Percentiles rank a stretch among this genome's conserved stretches.
Conservation (phyloP, 129 eudicot genomes). For the Flaveria linearis region DNA sequence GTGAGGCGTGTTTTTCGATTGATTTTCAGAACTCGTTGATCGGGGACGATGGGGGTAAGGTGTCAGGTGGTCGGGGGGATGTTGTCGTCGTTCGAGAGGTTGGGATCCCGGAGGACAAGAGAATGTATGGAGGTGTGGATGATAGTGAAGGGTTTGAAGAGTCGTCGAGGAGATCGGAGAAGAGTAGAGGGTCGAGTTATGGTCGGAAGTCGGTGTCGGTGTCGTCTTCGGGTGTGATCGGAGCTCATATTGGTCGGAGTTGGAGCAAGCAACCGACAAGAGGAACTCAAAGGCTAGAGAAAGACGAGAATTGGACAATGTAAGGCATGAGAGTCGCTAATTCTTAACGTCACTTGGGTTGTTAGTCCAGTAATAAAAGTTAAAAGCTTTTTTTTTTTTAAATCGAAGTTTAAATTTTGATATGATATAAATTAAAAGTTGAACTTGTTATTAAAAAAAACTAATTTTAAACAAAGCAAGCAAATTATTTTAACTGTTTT, state of each 20-base stretch:
- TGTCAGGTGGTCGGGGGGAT: conserved; percentile 16
- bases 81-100: not conserved
- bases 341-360: not conserved
- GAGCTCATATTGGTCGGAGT: conserved; percentile 53
- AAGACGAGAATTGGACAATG: conserved; percentile 22
- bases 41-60: conserved; percentile 30
- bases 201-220: conserved; percentile 23
- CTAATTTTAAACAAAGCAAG: too few species aligned
- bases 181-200: conserved; percentile 27
- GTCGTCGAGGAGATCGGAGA: conserved; percentile 27
- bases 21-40: conserved; percentile 55
- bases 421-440: too few species aligned
- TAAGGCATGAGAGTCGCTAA: conserved; percentile 29
- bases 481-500: too few species aligned
- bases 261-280: conserved; percentile 45
- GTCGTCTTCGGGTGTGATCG: conserved; percentile 33
- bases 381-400: too few species aligned
- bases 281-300: conserved; percentile 31
- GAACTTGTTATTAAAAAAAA: too few species aligned
- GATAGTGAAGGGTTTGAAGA: conserved; percentile 32
- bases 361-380: too few species aligned
- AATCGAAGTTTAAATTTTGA: too few species aligned
- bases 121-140: conserved; percentile 4
- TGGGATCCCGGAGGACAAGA: conserved; percentile 33
- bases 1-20: conserved; percentile 70